Base-by-base conservation (phyloP, 129 eudicot species). In the Flaveria robusta region DNA sequence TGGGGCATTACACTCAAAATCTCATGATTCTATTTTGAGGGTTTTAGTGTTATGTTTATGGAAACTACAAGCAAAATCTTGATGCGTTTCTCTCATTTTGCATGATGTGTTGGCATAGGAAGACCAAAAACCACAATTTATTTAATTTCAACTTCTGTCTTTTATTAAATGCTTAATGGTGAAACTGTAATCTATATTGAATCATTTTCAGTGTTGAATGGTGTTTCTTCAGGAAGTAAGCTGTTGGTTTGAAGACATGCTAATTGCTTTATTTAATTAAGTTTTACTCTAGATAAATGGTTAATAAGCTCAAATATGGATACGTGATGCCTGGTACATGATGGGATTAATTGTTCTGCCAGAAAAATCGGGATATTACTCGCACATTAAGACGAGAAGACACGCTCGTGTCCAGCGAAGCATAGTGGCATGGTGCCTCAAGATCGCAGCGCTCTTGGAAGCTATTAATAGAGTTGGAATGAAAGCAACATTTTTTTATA, bases 171-270 rank as follows among this genome's bases (percentile, higher is more conserved):
- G 66, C 9, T 56, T 22, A 22, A 22, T 20, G 8, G 19, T 10
- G 6, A 60, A 12, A 7, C 5, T 26, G n/a, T 60, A 24, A 23
- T 1, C 1, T 54, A 54, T 54, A 22, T 56, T 22, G 5, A 47
- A 51, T 51, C 58, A 51, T n/a, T 51, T 51, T 51, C 29, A 56
- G n/a, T 56, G 27, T 56, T 56, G 29, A 19, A 52, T 52, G 59
- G 23, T 52, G 24, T 52, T 6, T n/a, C 24, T 6, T 52, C 29
- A 56, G 64, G 29, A 54, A 54, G 60, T 54, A 7, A 10, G 29
- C 29, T 20, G 24, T 6, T 19, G 63, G 63, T 22, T 55, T 55
- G 63, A 55, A 55, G 63, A 56, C 64, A 56, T 20, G 64, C 64
- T 24, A 18, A 52, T 18, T 23, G 18, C 14, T 1, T 52, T 18